A percentile compares a stretch with the other conserved stretches of the same genome.
Conservation (phyloP, 345 rosid genomes). For the Populus alba region DNA sequence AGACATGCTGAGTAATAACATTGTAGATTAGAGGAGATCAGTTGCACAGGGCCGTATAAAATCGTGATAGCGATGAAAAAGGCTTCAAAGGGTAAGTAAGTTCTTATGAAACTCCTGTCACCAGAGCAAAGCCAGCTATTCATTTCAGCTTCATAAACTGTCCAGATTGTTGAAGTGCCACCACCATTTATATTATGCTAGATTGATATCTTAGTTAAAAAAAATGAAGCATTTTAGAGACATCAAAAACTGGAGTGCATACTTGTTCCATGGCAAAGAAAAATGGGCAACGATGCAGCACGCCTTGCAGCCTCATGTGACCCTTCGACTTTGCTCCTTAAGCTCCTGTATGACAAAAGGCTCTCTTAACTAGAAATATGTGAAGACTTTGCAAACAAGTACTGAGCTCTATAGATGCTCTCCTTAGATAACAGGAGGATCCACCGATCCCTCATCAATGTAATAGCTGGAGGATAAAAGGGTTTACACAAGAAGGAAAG, state of each 20-base stretch:
- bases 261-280: conserved; percentile 46
- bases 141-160: neutral
- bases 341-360: conserved; percentile 29
- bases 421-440: neutral
- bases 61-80: neutral
- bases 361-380: neutral
- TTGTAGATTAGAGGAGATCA: neutral
- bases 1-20: neutral
- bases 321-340: conserved; percentile 38
- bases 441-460: neutral
- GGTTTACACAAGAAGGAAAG: neutral
- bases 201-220: neutral
- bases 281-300: conserved; percentile 47
- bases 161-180: neutral
- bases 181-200: neutral
- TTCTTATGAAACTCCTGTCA: neutral
- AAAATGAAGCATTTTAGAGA: neutral
- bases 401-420: neutral
- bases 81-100: neutral
- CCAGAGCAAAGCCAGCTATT: neutral
- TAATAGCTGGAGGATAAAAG: neutral
- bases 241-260: neutral
- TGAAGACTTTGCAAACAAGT: neutral
- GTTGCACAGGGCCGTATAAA: neutral
- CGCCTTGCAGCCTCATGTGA: conserved; percentile 44